These are phyloP conservation scores for Euphorbia corollata DNA, from an alignment of 441 rosid genomes.

Conservation along the genomic window DNA sequence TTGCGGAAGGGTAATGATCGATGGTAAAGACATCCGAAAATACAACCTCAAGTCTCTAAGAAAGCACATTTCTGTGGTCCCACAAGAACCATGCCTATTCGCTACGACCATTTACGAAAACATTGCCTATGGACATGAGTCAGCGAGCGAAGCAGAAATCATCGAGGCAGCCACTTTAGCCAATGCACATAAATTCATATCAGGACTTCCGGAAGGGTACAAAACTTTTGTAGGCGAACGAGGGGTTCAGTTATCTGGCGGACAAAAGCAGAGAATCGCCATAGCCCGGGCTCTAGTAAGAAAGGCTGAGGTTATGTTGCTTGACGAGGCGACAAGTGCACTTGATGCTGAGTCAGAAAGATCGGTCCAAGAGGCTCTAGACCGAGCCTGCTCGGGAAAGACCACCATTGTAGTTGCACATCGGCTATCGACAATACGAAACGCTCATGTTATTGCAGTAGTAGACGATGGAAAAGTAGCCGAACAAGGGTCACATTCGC, in stretches of 20 bases:
- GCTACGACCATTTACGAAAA: slow-evolving; percentile 79
- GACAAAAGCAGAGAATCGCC: slow-evolving; percentile 93
- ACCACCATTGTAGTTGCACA: slow-evolving; percentile 91
- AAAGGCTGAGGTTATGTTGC: slow-evolving; percentile 88
- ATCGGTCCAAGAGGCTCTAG: slow-evolving; percentile 89
- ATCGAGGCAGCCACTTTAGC: slow-evolving; percentile 88
- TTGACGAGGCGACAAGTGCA: slow-evolving; percentile 97
- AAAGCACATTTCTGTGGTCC: slow-evolving; percentile 86
- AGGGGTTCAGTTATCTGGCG: slow-evolving; percentile 91
- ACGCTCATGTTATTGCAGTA: slow-evolving; percentile 80
- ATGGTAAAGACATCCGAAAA: slow-evolving; percentile 86
- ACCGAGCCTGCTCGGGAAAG: slow-evolving; percentile 79
- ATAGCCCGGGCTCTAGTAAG: slow-evolving; percentile 78
- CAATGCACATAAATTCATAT: slow-evolving; percentile 90
- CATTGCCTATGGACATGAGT: slow-evolving; percentile 88
- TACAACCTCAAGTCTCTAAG: slow-evolving; percentile 88
- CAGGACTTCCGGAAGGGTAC: slow-evolving; percentile 78
- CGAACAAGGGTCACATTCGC: slow-evolving; percentile 92
- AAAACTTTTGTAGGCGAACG: slow-evolving; percentile 84
- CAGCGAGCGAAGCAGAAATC: slow-evolving; percentile 79
- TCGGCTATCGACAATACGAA: slow-evolving; percentile 76
- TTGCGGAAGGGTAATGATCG: slow-evolving; percentile 82
- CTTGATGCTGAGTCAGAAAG: slow-evolving; percentile 90
- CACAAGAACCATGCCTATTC: slow-evolving; percentile 94
- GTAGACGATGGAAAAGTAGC: slow-evolving; percentile 93